Evolutionary conservation across 495 filamentous ascomycete species (phyloP).

Genomic region (Chlorociboria aeruginascens): DNA sequence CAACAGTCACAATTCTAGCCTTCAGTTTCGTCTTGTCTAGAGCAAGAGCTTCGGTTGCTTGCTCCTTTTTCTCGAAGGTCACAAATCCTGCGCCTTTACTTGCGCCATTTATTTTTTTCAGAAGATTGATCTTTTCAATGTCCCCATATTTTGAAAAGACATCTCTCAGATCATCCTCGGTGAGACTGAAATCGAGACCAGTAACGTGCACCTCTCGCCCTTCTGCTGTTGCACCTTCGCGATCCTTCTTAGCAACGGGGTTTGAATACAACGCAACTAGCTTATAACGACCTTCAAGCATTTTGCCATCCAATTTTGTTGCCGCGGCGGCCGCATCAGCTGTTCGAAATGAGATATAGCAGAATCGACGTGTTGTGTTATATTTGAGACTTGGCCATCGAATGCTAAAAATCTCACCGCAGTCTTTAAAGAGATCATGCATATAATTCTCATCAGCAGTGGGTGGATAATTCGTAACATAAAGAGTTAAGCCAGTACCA

Average conservation of each 20-base stretch:
- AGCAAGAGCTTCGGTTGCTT: slow-evolving; percentile 51
- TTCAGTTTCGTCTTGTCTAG: slow-evolving; percentile 61
- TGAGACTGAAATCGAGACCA: slow-evolving; percentile 55
- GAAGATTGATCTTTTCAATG: slow-evolving; percentile 54
- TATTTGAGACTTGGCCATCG: slow-evolving; percentile 85
- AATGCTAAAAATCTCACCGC: slow-evolving; percentile 72
- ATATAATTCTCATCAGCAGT: slow-evolving; percentile 73
- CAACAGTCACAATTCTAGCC: slow-evolving; percentile 58
- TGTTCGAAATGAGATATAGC: slow-evolving; percentile 78
- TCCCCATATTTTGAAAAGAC: slow-evolving; percentile 65
- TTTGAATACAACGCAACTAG: slow-evolving; percentile 75
- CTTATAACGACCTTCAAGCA: slow-evolving; percentile 49
- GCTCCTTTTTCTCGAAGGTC: slow-evolving; percentile 59
- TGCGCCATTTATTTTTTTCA: slow-evolving; percentile 47
- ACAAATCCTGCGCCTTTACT: slow-evolving; percentile 69
- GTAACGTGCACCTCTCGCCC: slow-evolving; percentile 76
- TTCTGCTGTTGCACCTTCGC: slow-evolving; percentile 74
- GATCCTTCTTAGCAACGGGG: slow-evolving; percentile 60
- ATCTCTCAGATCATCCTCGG: slow-evolving; percentile 53
- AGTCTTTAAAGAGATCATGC: slow-evolving; percentile 59
- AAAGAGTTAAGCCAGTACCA: slow-evolving; percentile 68
- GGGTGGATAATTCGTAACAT: slow-evolving; percentile 83
- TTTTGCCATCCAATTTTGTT: slow-evolving; percentile 55
- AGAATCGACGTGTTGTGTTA: slow-evolving; percentile 81
- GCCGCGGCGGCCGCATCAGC: slow-evolving; percentile 51